Evolutionary conservation across 2,329 filamentous ascomycete genomes (phyloP).

Genomic region (Raffaelea albimanens): DNA sequence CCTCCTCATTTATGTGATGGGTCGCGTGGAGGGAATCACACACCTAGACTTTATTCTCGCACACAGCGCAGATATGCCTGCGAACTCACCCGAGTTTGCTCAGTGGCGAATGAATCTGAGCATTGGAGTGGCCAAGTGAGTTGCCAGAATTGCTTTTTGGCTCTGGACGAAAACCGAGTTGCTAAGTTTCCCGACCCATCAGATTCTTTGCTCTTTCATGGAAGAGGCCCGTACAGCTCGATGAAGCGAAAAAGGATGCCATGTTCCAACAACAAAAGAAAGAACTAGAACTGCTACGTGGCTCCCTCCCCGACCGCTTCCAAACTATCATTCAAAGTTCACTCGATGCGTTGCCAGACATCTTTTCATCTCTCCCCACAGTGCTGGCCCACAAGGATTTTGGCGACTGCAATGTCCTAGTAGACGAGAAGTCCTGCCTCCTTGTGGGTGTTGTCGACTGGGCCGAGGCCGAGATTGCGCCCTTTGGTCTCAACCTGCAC

Average conservation of each 20-base stretch:
- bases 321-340: background rate
- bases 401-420: conserved; percentile 2
- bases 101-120: background rate
- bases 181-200: background rate
- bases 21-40: background rate
- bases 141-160: background rate
- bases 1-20: conserved; percentile 1
- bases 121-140: background rate
- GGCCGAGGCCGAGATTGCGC: conserved; percentile 3
- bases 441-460: conserved; percentile 2
- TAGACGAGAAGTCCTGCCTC: background rate
- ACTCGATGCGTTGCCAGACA: background rate
- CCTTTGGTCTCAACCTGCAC: conserved; percentile 2
- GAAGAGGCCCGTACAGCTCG: background rate
- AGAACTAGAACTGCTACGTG: background rate
- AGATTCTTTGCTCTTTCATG: conserved; percentile 1
- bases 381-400: conserved; percentile 3
- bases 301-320: background rate
- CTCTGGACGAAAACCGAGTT: background rate
- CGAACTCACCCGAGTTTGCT: background rate
- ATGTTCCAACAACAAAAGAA: background rate
- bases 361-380: background rate
- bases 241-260: background rate
- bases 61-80: background rate
- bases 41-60: background rate